Base-by-base conservation (phyloP, 192 early-diverging fungal species). In the Gryganskiella cystojenkinii region DNA sequence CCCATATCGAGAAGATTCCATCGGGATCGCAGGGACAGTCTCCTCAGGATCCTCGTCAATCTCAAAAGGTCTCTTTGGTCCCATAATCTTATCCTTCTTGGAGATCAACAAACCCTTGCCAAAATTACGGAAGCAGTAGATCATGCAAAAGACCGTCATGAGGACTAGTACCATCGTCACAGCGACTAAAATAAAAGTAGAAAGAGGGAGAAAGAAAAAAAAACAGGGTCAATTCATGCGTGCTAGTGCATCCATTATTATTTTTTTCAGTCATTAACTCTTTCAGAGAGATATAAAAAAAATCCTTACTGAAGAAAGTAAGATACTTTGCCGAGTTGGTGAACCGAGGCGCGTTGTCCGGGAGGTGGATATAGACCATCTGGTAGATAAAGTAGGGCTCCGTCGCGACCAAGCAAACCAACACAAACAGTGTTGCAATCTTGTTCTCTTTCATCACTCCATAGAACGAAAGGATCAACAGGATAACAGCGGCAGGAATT, bases 81-180 rank as follows among this genome's bases (percentile, higher is more conserved):
- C 42, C 13, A 35, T 30, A 7, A 54, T 54, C 50, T 49, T 63
- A 50, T 57, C 57, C 22, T 64, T 69, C 25, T 55, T n/a, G 1
- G 66, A 64, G 50, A 78, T 69, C 49, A 78, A 30, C 25, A 78
- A 20, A 9, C 74, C 74, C 60, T 69, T 68, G 42, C 74, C 74
- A 59, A 69, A 78, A 44, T 78, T 78, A 35, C 74, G 65, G 74
- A 69, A 78, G 66, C 74, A 78, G 42, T 78, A 78, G 10, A 69
- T 25, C 74, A 78, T 78, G 49, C 53, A 64, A 65, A 78, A 64
- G 14, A 78, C 30, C 0, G 74, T 78, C 2, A 69, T 24, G 30
- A 78, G 27, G 0, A 78, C 74, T 22, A 78, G 44, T 24, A 78
- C 56, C 49, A 78, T 64, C 5, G 74, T 78, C 22, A 78, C 74